A percentile compares a stretch with the other conserved stretches of the same genome.
Conservation (phyloP, 1,284 basidiomycete genomes). For the Boletellus deceptivus region DNA sequence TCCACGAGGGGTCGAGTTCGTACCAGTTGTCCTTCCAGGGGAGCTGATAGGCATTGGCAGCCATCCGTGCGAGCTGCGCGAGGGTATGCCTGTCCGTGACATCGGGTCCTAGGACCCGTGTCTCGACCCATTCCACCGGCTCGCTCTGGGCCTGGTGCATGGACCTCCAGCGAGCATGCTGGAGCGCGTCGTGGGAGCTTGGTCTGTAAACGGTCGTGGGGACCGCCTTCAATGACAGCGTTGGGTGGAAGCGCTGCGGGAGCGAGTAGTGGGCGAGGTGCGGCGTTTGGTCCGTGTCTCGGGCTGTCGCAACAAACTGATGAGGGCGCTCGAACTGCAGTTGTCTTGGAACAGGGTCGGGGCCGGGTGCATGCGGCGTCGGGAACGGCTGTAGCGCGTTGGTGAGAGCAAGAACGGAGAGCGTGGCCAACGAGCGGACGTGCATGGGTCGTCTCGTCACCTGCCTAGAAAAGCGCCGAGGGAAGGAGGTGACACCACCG, state of each 20-base stretch:
- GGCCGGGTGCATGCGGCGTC: neutral
- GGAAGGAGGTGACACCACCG: constrained; percentile 10
- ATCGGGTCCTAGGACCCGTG: constrained; percentile 63
- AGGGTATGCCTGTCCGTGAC: constrained; percentile 81
- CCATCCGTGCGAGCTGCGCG: constrained; percentile 85
- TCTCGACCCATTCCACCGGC: constrained; percentile 54
- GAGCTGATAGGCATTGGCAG: constrained; percentile 84
- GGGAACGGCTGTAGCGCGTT: constrained; percentile 1
- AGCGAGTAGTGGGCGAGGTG: constrained; percentile 8
- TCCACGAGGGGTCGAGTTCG: constrained; percentile 75
- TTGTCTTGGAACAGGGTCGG: neutral
- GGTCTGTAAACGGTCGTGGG: constrained; percentile 64
- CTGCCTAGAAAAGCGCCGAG: neutral
- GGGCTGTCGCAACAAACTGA: constrained; percentile 5
- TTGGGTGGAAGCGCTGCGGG: constrained; percentile 11
- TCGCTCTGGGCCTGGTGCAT: constrained; percentile 48
- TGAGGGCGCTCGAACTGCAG: constrained; percentile 30
- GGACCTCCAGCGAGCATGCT: constrained; percentile 53
- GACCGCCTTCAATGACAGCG: constrained; percentile 43
- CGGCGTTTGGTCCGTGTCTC: constrained; percentile 3
- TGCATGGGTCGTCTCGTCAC: constrained; percentile 5
- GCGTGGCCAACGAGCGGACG: neutral
- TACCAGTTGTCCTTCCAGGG: constrained; percentile 78
- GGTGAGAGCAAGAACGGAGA: constrained; percentile 1
- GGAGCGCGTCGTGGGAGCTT: constrained; percentile 47